These are phyloP conservation scores for Aspergillus tanneri DNA, from an alignment of 2,329 filamentous ascomycete genomes.

Conservation along the genomic window DNA sequence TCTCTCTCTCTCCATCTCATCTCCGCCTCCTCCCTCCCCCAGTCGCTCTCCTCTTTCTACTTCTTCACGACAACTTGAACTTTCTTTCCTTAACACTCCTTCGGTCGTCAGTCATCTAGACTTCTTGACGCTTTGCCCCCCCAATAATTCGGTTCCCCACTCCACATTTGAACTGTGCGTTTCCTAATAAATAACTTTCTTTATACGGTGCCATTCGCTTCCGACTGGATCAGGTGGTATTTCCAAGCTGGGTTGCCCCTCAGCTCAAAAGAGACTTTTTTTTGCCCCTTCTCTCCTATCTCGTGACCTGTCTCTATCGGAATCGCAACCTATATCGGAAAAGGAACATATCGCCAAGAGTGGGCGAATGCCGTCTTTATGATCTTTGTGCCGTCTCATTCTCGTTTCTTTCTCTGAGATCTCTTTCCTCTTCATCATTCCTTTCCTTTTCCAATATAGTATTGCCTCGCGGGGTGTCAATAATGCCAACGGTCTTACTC, in stretches of 20 bases:
- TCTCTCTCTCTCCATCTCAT: constrained; percentile 19
- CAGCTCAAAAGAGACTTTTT: constrained; percentile 1
- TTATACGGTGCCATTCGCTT: constrained; percentile 7
- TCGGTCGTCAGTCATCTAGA: constrained; percentile 12
- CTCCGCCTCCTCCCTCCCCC: constrained; percentile 11
- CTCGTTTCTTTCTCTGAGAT: constrained; percentile 40
- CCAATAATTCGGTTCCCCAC: constrained; percentile 29
- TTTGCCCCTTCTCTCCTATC: constrained; percentile 1
- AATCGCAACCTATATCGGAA: constrained; percentile 10
- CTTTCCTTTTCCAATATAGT: constrained; percentile 26
- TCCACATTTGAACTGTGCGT: constrained; percentile 7
- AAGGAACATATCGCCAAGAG: constrained; percentile 23
- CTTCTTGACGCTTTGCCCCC: constrained; percentile 33
- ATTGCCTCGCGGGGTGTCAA: constrained; percentile 48
- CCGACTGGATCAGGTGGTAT: constrained; percentile 8
- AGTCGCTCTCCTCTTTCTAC: constrained; percentile 15
- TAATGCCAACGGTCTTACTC: constrained; percentile 89
- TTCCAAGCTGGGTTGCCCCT: not conserved
- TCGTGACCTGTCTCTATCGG: constrained; percentile 1
- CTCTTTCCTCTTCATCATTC: constrained; percentile 50
- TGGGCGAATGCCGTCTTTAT: constrained; percentile 44
- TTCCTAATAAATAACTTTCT: constrained; percentile 11
- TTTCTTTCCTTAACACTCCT: constrained; percentile 12
- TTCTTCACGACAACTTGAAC: constrained; percentile 16
- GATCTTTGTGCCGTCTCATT: constrained; percentile 30